phyloP scores from a whole-genome alignment of 1,284 basidiomycete genomes.

The Moesziomyces sp. region DNA sequence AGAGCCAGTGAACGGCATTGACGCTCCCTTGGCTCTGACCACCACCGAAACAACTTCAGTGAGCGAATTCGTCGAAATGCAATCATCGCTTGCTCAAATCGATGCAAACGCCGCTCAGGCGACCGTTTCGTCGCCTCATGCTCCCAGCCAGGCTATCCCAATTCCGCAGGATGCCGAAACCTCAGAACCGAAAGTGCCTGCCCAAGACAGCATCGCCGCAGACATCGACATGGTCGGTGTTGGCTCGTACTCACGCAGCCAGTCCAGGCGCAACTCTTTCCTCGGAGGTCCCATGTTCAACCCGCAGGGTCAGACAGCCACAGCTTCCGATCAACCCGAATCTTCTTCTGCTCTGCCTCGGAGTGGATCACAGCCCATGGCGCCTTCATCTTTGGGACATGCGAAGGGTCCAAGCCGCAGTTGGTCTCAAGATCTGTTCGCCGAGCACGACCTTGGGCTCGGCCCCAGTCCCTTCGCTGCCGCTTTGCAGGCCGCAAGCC shows the following conservation, averaged over 20 bases:
- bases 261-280: constrained; percentile 52
- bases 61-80: not conserved
- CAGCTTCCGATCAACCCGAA: constrained; percentile 1
- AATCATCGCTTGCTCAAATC: too few species aligned
- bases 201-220: not conserved
- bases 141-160: constrained; percentile 5
- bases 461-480: constrained; percentile 43
- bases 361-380: not conserved
- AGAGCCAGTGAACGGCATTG: not conserved
- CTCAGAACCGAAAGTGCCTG: not conserved
- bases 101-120: not conserved
- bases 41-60: too few species aligned
- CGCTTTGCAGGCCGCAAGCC: constrained; percentile 35
- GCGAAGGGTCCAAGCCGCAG: constrained; percentile 4
- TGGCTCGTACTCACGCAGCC: constrained; percentile 48
- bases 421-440: constrained; percentile 31
- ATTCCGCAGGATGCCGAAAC: not conserved
- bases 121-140: not conserved
- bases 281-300: constrained; percentile 30
- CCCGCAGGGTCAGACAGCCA: constrained; percentile 5
- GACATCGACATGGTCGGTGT: constrained; percentile 49
- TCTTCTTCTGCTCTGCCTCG: not conserved
- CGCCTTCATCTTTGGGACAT: constrained; percentile 1
- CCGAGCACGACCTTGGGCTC: constrained; percentile 36
- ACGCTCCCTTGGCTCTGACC: not conserved